These are phyloP conservation scores for Pleurotus djamor DNA, from an alignment of 768 basidiomycete species.

Conservation along the genomic window DNA sequence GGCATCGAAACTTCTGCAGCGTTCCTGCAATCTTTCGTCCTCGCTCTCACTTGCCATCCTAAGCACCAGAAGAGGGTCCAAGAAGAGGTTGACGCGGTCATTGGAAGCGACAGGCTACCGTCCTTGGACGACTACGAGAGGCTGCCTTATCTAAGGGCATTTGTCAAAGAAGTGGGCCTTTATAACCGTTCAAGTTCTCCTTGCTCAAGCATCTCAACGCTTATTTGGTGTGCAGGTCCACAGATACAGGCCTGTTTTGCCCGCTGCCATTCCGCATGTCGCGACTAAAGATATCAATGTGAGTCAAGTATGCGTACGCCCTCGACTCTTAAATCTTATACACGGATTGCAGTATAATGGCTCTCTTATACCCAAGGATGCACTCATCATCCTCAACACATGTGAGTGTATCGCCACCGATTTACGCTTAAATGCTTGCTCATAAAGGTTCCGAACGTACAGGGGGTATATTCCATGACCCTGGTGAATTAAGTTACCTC, in stretches of 20 bases:
- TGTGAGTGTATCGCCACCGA: not conserved
- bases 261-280: not conserved
- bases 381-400: not conserved
- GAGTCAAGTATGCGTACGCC: not conserved
- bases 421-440: not conserved
- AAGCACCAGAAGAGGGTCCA: constrained; percentile 21
- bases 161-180: constrained; percentile 18
- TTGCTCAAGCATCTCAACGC: too few species aligned
- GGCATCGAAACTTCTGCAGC: not conserved
- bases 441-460: not conserved
- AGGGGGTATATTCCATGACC: not conserved
- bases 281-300: not conserved
- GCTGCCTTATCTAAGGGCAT: constrained; percentile 20
- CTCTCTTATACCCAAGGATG: not conserved
- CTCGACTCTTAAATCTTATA: too few species aligned
- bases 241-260: not conserved
- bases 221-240: not conserved
- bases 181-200: too few species aligned
- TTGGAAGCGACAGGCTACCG: constrained; percentile 23
- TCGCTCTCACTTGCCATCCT: constrained; percentile 23
- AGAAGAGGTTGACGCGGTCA: constrained; percentile 23
- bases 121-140: constrained; percentile 16
- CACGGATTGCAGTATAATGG: not conserved
- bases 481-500: not conserved
- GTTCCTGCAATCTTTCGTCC: constrained; percentile 14